phyloP scores from a whole-genome alignment of 768 basidiomycete species.

The Calocera viscosa region DNA sequence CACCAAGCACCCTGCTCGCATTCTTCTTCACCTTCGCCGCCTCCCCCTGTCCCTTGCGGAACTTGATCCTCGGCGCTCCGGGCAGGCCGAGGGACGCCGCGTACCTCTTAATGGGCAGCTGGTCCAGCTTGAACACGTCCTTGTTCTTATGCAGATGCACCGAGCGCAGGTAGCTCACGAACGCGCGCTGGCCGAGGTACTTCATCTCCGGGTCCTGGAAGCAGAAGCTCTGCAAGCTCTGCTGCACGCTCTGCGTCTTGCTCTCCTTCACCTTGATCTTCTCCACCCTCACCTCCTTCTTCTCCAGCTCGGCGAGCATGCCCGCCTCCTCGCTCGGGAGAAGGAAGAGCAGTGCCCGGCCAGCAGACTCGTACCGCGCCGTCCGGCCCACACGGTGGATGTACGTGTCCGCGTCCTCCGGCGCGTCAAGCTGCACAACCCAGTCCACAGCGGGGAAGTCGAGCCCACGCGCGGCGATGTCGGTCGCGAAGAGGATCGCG shows the following conservation, averaged over 20 bases:
- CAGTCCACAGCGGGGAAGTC: constrained; percentile 96
- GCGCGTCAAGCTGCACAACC: constrained; percentile 92
- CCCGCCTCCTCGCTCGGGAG: constrained; percentile 89
- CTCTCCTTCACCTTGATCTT: constrained; percentile 81
- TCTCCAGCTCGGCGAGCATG: constrained; percentile 57
- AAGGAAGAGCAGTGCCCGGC: constrained; percentile 71
- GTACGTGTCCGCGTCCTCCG: constrained; percentile 95
- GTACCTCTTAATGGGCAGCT: constrained; percentile 69
- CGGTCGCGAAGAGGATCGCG: constrained; percentile 85
- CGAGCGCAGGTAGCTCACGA: constrained; percentile 90
- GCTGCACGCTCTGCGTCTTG: constrained; percentile 73
- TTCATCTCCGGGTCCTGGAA: constrained; percentile 97
- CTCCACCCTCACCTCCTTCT: constrained; percentile 57
- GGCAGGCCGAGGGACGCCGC: constrained; percentile 86
- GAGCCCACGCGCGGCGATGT: constrained; percentile 88
- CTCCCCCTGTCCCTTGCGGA: constrained; percentile 42
- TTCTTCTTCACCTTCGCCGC: constrained; percentile 69
- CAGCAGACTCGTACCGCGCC: constrained; percentile 82
- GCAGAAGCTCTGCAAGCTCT: constrained; percentile 80
- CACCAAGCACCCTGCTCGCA: constrained; percentile 33
- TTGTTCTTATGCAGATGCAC: constrained; percentile 91
- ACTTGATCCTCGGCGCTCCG: constrained; percentile 91
- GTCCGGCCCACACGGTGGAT: constrained; percentile 95
- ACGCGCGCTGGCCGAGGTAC: constrained; percentile 91
- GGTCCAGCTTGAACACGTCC: constrained; percentile 71